Conservation (phyloP, 495 filamentous ascomycete genomes). For the Xanthoparmelia taractica region DNA sequence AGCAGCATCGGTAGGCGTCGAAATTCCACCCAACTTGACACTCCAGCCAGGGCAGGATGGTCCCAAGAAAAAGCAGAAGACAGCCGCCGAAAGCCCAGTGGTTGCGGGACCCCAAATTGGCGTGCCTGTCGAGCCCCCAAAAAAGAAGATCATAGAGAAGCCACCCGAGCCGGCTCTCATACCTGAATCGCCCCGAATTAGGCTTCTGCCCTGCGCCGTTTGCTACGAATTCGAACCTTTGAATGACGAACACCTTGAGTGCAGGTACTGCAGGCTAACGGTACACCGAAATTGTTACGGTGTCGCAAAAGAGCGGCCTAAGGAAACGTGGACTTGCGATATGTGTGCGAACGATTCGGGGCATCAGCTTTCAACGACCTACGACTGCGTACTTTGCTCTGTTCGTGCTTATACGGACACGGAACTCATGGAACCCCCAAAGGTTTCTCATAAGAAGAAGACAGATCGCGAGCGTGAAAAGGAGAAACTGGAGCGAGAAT, state of each 20-base stretch:
- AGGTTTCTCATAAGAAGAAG: slow-evolving; percentile 84
- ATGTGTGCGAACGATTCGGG: slow-evolving; percentile 90
- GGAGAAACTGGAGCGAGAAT: slow-evolving; percentile 74
- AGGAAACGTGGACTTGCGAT: slow-evolving; percentile 87
- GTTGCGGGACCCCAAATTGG: slow-evolving; percentile 41
- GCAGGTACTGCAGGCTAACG: slow-evolving; percentile 77
- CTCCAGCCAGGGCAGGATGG: slow-evolving; percentile 41
- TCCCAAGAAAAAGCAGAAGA: slow-evolving; percentile 55
- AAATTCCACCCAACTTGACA: slow-evolving; percentile 36
- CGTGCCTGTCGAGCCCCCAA: slow-evolving; percentile 45
- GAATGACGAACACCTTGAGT: slow-evolving; percentile 66
- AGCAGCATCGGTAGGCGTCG: slow-evolving; percentile 39
- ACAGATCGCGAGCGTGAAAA: slow-evolving; percentile 85
- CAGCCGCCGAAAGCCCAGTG: slow-evolving; percentile 39
- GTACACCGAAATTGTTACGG: slow-evolving; percentile 96
- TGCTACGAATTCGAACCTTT: slow-evolving; percentile 65
- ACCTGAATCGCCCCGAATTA: slow-evolving; percentile 68
- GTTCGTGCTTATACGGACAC: slow-evolving; percentile 58
- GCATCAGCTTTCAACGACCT: slow-evolving; percentile 76
- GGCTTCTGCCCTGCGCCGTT: slow-evolving; percentile 73
- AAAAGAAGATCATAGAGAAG: slow-evolving; percentile 57
- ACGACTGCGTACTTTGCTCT: slow-evolving; percentile 88
- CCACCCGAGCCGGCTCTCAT: slow-evolving; percentile 49
- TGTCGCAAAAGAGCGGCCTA: slow-evolving; percentile 57
- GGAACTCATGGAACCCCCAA: slow-evolving; percentile 78